Evolutionary conservation across 805 yeast species (phyloP).

Genomic region (Starmerella davenportii): DNA sequence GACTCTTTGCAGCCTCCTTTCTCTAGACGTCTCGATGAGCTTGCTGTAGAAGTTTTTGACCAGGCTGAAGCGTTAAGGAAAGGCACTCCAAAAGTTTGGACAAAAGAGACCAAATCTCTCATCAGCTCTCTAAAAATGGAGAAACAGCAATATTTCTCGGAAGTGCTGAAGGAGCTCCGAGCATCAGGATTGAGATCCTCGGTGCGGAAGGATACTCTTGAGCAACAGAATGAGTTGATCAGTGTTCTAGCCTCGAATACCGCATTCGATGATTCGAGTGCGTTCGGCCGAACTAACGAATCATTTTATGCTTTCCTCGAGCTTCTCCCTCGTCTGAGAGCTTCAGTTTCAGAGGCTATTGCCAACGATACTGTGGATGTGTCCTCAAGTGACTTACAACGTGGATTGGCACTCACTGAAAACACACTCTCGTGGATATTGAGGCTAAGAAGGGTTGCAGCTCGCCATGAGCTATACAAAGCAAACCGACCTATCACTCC

Average conservation of each 20-base stretch:
- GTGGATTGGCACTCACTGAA: constrained; percentile 61
- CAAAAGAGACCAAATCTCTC: constrained; percentile 56
- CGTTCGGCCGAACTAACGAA: constrained; percentile 26
- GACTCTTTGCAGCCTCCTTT: constrained; percentile 29
- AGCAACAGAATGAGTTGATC: constrained; percentile 43
- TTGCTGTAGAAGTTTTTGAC: constrained; percentile 35
- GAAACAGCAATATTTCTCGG: constrained; percentile 61
- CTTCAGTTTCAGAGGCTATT: constrained; percentile 35
- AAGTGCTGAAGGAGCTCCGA: constrained; percentile 53
- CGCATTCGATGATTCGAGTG: constrained; percentile 19
- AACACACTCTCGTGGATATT: constrained; percentile 45
- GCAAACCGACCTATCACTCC: not conserved
- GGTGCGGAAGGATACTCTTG: constrained; percentile 47
- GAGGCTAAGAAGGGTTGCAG: constrained; percentile 14
- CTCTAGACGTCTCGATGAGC: constrained; percentile 33
- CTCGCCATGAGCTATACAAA: not conserved
- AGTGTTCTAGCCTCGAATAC: constrained; percentile 38
- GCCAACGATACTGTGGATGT: constrained; percentile 32
- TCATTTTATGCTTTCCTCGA: constrained; percentile 59
- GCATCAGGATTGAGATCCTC: constrained; percentile 58
- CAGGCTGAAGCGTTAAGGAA: constrained; percentile 46
- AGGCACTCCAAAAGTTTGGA: constrained; percentile 59
- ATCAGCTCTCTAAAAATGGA: constrained; percentile 61
- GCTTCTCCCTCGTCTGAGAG: constrained; percentile 59
- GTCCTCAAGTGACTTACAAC: constrained; percentile 54